Conservation (phyloP, 257 asterid species). For the Vinca minor region DNA sequence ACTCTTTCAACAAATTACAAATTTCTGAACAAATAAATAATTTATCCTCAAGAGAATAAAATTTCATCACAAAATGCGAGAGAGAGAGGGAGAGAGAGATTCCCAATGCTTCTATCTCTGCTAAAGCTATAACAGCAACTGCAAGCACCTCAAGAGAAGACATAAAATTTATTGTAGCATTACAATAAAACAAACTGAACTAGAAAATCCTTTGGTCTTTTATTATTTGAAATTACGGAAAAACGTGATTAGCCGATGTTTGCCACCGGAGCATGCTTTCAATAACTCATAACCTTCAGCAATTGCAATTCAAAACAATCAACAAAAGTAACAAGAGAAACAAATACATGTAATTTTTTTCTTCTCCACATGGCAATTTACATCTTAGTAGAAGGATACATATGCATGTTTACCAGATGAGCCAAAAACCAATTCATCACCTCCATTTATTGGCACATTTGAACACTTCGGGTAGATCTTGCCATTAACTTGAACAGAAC, state of each 20-base stretch:
- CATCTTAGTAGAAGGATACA: conserved; percentile 53
- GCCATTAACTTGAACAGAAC: conserved; percentile 78
- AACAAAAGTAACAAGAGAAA: not conserved
- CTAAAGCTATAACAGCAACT: not conserved
- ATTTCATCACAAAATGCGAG: not conserved
- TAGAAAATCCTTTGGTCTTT: not conserved
- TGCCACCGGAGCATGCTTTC: not conserved
- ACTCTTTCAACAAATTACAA: not conserved
- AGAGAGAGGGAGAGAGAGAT: too few relatives aligned
- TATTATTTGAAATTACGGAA: not conserved
- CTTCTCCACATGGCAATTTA: not conserved
- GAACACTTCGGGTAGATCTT: conserved; percentile 52
- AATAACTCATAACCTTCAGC: not conserved
- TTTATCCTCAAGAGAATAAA: not conserved
- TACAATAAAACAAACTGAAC: not conserved
- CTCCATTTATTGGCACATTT: conserved; percentile 54
- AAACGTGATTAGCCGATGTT: not conserved
- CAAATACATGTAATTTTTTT: not conserved
- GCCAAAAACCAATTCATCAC: conserved; percentile 82
- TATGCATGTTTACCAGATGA: conserved; percentile 58
- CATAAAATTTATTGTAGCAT: not conserved
- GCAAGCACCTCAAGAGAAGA: not conserved
- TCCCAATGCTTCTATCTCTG: not conserved
- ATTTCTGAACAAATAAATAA: not conserved
- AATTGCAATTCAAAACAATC: not conserved